Evolutionary conservation across 352 stramenopile genomes (phyloP).

Genomic region (Phytophthora kernoviae): DNA sequence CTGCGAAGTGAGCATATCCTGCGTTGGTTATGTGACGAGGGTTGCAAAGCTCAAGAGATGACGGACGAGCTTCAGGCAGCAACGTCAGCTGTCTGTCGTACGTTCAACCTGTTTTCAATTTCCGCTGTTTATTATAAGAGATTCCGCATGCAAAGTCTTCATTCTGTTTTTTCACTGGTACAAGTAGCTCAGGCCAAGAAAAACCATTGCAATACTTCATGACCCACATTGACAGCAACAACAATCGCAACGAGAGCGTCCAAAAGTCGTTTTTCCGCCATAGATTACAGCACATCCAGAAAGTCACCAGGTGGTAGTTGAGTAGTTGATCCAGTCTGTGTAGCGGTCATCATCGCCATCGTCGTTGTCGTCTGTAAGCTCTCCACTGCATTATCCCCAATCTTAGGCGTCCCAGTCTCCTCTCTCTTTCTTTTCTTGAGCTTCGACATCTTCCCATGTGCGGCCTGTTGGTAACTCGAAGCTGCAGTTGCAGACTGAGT

Average conservation of each 20-base stretch:
- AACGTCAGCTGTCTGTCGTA: conserved; percentile 21
- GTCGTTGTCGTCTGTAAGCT: background rate
- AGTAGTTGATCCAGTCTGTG: conserved; percentile 1
- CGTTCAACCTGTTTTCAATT: conserved; percentile 26
- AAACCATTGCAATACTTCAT: background rate
- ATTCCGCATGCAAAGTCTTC: conserved; percentile 15
- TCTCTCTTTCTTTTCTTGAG: conserved; percentile 66
- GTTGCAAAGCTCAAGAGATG: conserved; percentile 2
- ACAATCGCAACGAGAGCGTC: background rate
- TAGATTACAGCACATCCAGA: conserved; percentile 59
- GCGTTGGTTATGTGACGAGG: conserved; percentile 1
- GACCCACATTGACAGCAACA: no score
- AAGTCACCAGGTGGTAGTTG: conserved; percentile 46
- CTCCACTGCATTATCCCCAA: background rate
- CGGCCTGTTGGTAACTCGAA: conserved; percentile 25
- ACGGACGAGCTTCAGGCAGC: conserved; percentile 1
- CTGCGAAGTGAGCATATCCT: conserved; percentile 16
- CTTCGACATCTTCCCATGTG: conserved; percentile 41
- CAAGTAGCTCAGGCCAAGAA: no score
- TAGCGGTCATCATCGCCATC: background rate
- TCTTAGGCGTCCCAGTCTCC: conserved; percentile 13
- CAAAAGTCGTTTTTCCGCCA: background rate
- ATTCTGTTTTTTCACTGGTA: background rate
- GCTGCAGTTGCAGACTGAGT: conserved; percentile 14
- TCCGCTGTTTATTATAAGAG: conserved; percentile 43